phyloP scores from a whole-genome alignment of 176 grass and related monocot species.

The Ensete glaucum region DNA sequence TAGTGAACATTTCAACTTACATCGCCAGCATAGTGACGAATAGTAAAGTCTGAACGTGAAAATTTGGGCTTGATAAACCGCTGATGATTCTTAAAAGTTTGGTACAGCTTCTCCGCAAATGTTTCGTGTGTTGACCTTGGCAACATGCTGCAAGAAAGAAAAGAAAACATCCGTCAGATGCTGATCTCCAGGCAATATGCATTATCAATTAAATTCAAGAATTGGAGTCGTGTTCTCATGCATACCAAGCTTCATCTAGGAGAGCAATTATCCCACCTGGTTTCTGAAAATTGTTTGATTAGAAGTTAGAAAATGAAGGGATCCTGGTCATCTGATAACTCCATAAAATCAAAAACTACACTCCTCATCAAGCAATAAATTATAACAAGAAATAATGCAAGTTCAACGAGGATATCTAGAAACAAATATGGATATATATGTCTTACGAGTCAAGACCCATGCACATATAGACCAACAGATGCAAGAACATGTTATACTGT shows the following conservation, averaged over 20 bases:
- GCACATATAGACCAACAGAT: too few species aligned
- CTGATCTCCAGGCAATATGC: background rate
- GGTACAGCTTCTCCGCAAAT: constrained; percentile 94
- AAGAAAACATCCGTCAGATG: constrained; percentile 13
- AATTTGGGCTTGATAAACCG: constrained; percentile 91
- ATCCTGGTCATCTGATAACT: background rate
- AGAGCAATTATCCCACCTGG: constrained; percentile 96
- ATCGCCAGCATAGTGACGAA: constrained; percentile 94
- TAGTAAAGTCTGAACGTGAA: constrained; percentile 84
- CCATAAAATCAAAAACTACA: background rate
- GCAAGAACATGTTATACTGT: too few species aligned
- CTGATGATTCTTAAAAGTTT: constrained; percentile 86
- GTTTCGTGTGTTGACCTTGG: constrained; percentile 92
- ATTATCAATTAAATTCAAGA: background rate
- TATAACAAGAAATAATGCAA: too few species aligned
- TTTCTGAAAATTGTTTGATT: constrained; percentile 52
- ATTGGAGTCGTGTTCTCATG: background rate
- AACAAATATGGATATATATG: too few species aligned
- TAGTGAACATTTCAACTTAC: constrained; percentile 41
- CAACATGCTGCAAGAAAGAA: constrained; percentile 67
- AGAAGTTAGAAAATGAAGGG: background rate
- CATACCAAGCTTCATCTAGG: constrained; percentile 95
- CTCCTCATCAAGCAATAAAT: too few species aligned
- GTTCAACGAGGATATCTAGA: too few species aligned
- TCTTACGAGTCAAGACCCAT: too few species aligned